Evolutionary conservation across 306 rosid species (phyloP).

Genomic region (Astragalus membranaceus): DNA sequence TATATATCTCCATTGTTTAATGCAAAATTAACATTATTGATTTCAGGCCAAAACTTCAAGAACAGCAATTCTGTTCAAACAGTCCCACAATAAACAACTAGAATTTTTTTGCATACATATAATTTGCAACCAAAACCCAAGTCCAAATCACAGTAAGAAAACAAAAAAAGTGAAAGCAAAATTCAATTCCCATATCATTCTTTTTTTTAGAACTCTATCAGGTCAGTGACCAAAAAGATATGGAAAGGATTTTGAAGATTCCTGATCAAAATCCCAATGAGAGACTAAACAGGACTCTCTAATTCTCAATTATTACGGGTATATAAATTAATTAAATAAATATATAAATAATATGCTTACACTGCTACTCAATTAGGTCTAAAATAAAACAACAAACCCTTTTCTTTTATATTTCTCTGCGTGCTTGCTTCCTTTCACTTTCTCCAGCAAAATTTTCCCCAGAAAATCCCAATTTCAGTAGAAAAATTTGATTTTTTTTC

Average conservation of each 20-base stretch:
- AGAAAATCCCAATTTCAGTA: constrained; percentile 24
- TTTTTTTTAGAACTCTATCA: constrained; percentile 13
- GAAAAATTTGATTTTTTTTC: background rate
- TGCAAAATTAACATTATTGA: background rate
- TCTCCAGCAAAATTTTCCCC: constrained; percentile 17
- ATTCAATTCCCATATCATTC: background rate
- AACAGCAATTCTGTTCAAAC: background rate
- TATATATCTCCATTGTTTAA: background rate
- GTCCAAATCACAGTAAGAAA: background rate
- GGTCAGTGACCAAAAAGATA: background rate
- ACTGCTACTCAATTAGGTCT: constrained; percentile 1
- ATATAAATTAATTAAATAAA: no score
- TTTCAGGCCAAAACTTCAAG: constrained; percentile 13
- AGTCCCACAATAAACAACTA: constrained; percentile 8
- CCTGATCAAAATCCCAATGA: constrained; percentile 18
- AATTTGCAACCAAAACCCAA: background rate
- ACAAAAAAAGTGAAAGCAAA: background rate
- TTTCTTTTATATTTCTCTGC: background rate
- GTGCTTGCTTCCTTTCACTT: background rate
- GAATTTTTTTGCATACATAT: background rate
- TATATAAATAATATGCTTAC: constrained; percentile 14
- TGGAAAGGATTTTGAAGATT: constrained; percentile 13
- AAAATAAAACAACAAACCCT: background rate
- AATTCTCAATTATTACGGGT: background rate
- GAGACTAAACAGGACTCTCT: constrained; percentile 38